Base-by-base conservation (phyloP, 306 rosid genomes). In the Begonia masoniana region DNA sequence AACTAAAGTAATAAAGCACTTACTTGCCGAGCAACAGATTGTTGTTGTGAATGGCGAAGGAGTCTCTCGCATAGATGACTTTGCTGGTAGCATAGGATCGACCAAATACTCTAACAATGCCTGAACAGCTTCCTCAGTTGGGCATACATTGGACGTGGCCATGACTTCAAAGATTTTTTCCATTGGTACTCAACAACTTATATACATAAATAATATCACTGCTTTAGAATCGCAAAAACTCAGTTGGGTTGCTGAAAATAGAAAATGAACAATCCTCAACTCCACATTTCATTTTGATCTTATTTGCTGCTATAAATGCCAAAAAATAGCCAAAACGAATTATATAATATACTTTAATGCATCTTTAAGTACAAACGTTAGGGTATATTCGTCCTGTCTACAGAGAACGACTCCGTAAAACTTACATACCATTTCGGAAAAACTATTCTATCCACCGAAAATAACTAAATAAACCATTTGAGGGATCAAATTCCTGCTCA, bases 11-110 rank as follows among this genome's bases (percentile, higher is more conserved):
- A n/a, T 8, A 57, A 50, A 16, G 13, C 47, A 55, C 56, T 66
- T 41, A 88, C 96, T 94, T 88, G 94, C 50, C 75, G 77, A 9
- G 92, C 94, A 43, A 88, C 77, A 46, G 52, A 60, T 57, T 75
- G 70, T 48, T 66, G 83, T 36, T 69, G 76, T 51, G 61, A 9
- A 9, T 21, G 11, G 52, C 13, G 85, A 47, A 9, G 92, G 92
- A 42, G 55, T 73, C 19, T 70, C 78, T 36, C 50, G 63, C 10
- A 64, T 36, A 39, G 70, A 75, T 52, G 83, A 60, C 62, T 71
- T 88, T 54, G 71, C 61, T 0, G 88, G 80, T 13, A 88, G 92
- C 63, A 69, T 2, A 10, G 88, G 96, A 35, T 69, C 83, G 15
- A 81, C 83, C 71, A 88, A 62, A 52, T 73, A 59, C 3, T 81